Evolutionary conservation across 495 filamentous ascomycete genomes (phyloP).

Genomic region (Talaromyces stipitatus): DNA sequence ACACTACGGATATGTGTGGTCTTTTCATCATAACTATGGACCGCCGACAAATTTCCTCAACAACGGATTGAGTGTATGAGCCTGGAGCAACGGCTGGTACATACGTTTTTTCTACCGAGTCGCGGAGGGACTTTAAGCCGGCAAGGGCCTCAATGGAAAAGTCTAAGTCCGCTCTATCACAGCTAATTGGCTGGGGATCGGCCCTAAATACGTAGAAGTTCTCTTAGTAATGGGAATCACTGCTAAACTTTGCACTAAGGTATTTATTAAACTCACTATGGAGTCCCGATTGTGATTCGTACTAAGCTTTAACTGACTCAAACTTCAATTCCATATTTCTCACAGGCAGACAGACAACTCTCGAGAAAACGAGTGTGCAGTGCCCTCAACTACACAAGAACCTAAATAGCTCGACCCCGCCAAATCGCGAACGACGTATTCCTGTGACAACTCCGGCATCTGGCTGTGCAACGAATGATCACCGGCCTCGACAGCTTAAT

Average conservation of each 20-base stretch:
- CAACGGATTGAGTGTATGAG: not conserved
- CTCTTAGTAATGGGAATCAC: too few species aligned
- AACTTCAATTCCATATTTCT: too few species aligned
- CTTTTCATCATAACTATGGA: too few species aligned
- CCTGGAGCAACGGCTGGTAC: not conserved
- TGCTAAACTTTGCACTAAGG: not conserved
- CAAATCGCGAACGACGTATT: not conserved
- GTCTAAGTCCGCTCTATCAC: not conserved
- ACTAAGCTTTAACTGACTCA: too few species aligned
- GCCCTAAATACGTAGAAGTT: too few species aligned
- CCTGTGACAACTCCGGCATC: not conserved
- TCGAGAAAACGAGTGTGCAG: not conserved
- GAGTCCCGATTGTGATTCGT: too few species aligned
- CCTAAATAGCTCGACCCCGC: not conserved
- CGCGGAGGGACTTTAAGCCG: not conserved
- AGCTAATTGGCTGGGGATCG: not conserved
- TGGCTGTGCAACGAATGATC: not conserved
- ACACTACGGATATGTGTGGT: too few species aligned
- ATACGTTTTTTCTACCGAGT: not conserved
- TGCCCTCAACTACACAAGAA: not conserved
- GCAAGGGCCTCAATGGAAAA: not conserved
- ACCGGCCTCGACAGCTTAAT: not conserved
- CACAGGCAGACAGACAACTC: not conserved
- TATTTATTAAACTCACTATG: too few species aligned
- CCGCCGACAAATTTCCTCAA: not conserved